Evolutionary conservation across 768 basidiomycete species (phyloP), one percentile per base, ranked within the genome.

Genomic region (Boletus reticulatus): DNA sequence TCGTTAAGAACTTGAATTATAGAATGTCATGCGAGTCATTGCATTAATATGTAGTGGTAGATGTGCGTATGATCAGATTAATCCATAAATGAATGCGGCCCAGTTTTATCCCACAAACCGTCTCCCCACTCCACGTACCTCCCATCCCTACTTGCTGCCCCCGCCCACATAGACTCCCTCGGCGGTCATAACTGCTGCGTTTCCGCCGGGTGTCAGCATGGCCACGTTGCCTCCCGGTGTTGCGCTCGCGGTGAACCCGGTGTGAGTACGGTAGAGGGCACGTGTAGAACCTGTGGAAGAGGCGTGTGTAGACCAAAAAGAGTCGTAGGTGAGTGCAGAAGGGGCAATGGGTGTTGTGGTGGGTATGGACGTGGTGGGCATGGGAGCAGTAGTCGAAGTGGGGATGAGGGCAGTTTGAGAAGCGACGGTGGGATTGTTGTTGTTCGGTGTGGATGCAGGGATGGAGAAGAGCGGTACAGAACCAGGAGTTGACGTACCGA

Each of bases 281-380:
- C 69, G 68, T 0, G 68, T 67, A 5, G 63, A 32, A 8, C 67
- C 66, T 3, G 63, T 17, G 4, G 68, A 60, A 0, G 72, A 66
- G 19, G 79, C 69, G 56, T 83, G 81, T 8, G 80, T 75, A 2
- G 83, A 83, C 84, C 83, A 85, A 62, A 84, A 85, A 0, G 81
- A 81, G 62, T 84, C 84, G 59, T 85, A 85, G 4, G 84, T 83
- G 43, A 83, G 69, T 12, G 75, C 65, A 9, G 51, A 8, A 11
- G 73, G 66, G n/a, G 57, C 41, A 57, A 59, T 56, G 4, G 61
- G 34, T 13, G 48, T 8, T 6, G 44, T n/a, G 3, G 52, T 39
- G 10, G 59, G 43, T 36, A 50, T 50, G 0, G 61, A 50, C 4
- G 55, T n/a, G 20, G 57, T 24, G 31, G 56, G 22, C 41, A 59